Percentiles rank a stretch among this genome's conserved stretches.
These are phyloP conservation scores for Eucalyptus rudis DNA, from an alignment of 345 rosid species.

Conservation along the genomic window DNA sequence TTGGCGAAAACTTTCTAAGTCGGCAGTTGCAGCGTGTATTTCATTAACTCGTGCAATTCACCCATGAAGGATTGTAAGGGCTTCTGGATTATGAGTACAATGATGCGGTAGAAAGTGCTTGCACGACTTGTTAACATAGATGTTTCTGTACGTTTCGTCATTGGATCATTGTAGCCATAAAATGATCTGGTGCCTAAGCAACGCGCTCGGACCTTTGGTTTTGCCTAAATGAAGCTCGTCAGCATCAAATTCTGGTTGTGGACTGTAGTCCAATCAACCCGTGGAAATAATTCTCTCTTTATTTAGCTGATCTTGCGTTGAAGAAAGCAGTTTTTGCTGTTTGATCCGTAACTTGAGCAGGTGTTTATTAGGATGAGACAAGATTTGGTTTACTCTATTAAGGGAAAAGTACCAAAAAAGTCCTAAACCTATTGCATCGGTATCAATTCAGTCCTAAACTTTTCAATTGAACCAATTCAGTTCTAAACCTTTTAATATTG, in stretches of 20 bases:
- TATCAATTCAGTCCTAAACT: no score
- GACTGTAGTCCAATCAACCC: background rate
- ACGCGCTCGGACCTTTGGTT: background rate
- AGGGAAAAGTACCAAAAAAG: background rate
- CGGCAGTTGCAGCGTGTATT: background rate
- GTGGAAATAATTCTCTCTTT: background rate
- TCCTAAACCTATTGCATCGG: no score
- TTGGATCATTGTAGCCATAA: background rate
- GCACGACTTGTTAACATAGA: background rate
- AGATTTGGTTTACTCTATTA: background rate
- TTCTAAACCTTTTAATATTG: no score
- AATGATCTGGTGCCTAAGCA: background rate
- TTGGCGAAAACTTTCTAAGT: background rate
- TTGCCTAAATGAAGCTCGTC: background rate
- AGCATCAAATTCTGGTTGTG: background rate
- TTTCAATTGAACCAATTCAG: no score
- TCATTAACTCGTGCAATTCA: background rate
- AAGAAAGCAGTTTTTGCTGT: background rate
- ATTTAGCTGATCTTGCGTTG: background rate
- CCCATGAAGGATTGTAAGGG: background rate
- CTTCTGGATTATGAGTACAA: background rate
- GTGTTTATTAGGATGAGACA: background rate
- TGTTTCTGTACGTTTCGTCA: background rate
- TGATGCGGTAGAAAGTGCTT: background rate
- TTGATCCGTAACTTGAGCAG: background rate